Conservation (phyloP, 495 filamentous ascomycete genomes). For the Podospora didyma region DNA sequence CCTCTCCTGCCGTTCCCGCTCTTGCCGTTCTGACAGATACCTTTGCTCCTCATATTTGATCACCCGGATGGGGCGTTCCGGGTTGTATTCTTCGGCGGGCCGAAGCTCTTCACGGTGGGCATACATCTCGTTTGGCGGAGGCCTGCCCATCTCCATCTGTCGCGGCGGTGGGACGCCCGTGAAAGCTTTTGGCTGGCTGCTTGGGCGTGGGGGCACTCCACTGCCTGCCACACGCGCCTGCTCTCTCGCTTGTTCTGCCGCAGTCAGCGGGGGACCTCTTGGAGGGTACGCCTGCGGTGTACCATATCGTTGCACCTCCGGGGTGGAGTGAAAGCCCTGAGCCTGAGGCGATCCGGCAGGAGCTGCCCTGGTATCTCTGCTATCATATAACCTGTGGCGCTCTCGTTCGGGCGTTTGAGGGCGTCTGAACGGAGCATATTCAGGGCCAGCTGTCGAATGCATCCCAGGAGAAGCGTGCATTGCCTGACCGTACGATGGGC, state of each 20-base stretch:
- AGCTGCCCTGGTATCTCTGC: conserved; percentile 41
- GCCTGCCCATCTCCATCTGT: conserved; percentile 34
- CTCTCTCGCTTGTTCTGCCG: conserved; percentile 39
- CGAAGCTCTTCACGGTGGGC: conserved; percentile 37
- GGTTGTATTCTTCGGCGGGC: conserved; percentile 40
- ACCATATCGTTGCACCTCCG: conserved; percentile 51
- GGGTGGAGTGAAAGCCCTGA: conserved; percentile 43
- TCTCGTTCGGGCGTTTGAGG: conserved; percentile 77
- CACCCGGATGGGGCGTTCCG: conserved; percentile 39
- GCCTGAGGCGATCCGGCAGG: conserved; percentile 46
- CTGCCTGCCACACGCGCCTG: conserved; percentile 33
- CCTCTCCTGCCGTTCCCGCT: neutral
- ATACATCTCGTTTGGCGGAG: conserved; percentile 38
- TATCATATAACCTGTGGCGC: conserved; percentile 48
- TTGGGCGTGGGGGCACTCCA: conserved; percentile 44
- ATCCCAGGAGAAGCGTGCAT: conserved; percentile 52
- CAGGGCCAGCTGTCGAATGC: conserved; percentile 34
- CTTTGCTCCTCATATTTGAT: conserved; percentile 33
- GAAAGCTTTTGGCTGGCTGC: conserved; percentile 48
- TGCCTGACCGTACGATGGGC: conserved; percentile 38
- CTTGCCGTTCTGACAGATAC: conserved; percentile 19
- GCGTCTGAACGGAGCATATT: conserved; percentile 60
- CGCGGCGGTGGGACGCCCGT: conserved; percentile 36
- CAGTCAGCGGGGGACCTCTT: conserved; percentile 34
- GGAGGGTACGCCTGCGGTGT: conserved; percentile 48